Percentiles rank a stretch among this genome's conserved stretches.
Conservation (phyloP, 2,329 filamentous ascomycete genomes). For the Mollisia scopiformis region DNA sequence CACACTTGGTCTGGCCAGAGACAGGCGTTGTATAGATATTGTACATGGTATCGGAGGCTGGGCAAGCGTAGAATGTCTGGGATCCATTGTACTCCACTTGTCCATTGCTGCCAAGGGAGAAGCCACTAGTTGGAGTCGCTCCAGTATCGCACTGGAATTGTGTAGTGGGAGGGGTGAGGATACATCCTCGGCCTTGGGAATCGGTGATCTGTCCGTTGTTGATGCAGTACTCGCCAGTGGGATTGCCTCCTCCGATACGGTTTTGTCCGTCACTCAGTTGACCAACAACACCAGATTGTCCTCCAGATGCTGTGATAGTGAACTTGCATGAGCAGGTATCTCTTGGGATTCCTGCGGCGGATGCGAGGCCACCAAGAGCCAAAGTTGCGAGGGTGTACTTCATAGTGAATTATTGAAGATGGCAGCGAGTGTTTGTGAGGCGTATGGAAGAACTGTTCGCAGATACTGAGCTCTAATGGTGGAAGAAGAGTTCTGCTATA, state of each 20-base stretch:
- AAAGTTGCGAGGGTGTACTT: slow-evolving; percentile 38
- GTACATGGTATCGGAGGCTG: slow-evolving; percentile 39
- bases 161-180: slow-evolving; percentile 42
- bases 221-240: slow-evolving; percentile 55
- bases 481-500: not conserved
- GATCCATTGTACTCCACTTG: slow-evolving; percentile 53
- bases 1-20: slow-evolving; percentile 36
- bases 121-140: slow-evolving; percentile 54
- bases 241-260: slow-evolving; percentile 53
- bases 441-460: not conserved
- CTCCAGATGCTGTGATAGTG: slow-evolving; percentile 51
- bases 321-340: slow-evolving; percentile 46
- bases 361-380: slow-evolving; percentile 38
- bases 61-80: slow-evolving; percentile 59
- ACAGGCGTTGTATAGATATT: slow-evolving; percentile 41
- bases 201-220: slow-evolving; percentile 56
- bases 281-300: slow-evolving; percentile 53
- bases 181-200: slow-evolving; percentile 60
- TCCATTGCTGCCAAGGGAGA: slow-evolving; percentile 56
- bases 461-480: not conserved
- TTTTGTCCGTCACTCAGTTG: slow-evolving; percentile 65
- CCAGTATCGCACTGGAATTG: slow-evolving; percentile 49
- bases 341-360: slow-evolving; percentile 42
- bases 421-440: not conserved
- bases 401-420: slow-evolving; percentile 37